Percentiles rank a stretch among this genome's conserved stretches.
phyloP scores from a whole-genome alignment of 2,329 filamentous ascomycete species.

The Cladophialophora psammophila region DNA sequence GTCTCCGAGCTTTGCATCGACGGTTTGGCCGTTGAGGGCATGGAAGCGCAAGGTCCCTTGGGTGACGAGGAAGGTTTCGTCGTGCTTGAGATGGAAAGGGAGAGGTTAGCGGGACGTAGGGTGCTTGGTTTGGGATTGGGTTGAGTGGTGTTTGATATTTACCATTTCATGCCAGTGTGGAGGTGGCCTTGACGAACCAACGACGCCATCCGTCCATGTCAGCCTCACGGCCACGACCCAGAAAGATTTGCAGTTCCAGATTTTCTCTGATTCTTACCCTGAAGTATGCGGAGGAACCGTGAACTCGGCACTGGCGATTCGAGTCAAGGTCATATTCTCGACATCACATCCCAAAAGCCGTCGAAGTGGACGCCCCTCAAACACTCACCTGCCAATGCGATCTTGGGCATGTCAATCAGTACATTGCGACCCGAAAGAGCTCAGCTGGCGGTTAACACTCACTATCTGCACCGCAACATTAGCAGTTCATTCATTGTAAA shows the following conservation, averaged over 20 bases:
- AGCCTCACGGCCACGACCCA: neutral
- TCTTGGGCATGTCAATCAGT: neutral
- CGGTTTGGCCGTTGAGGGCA: slow-evolving; percentile 36
- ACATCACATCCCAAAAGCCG: neutral
- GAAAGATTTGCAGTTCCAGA: too few species aligned
- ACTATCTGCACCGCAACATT: neutral
- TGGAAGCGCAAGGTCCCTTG: slow-evolving; percentile 41
- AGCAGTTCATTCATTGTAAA: neutral
- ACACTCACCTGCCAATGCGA: slow-evolving; percentile 1
- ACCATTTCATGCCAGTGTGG: slow-evolving; percentile 41
- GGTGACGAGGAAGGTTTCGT: slow-evolving; percentile 65
- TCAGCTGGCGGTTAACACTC: neutral
- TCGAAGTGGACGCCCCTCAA: neutral
- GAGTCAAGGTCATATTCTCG: neutral
- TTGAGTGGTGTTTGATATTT: neutral
- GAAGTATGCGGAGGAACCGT: slow-evolving; percentile 38
- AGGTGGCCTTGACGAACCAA: slow-evolving; percentile 26
- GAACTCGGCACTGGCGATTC: slow-evolving; percentile 34
- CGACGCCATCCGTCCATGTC: neutral
- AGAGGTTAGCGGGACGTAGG: slow-evolving; percentile 1
- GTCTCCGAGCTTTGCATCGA: slow-evolving; percentile 47
- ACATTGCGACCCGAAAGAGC: neutral
- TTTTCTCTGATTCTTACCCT: slow-evolving; percentile 27
- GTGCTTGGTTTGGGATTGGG: neutral
- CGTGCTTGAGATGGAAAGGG: slow-evolving; percentile 57